phyloP scores from a whole-genome alignment of 2,329 filamentous ascomycete species.

The Tolypocladium guangdongense region DNA sequence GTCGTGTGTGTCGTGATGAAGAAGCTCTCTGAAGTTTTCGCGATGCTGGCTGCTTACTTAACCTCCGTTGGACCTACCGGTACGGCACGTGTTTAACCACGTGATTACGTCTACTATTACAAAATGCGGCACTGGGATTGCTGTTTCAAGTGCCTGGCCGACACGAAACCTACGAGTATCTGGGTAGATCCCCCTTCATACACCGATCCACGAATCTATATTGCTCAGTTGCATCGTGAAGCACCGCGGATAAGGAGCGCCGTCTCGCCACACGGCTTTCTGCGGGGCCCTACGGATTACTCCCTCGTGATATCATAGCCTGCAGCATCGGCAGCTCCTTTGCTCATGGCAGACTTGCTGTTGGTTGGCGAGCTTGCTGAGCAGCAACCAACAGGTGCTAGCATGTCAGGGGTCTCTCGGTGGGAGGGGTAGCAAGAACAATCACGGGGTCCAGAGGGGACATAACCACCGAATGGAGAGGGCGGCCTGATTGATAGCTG shows the following conservation, averaged over 20 bases:
- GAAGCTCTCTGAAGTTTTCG: not conserved
- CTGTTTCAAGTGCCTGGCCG: not conserved
- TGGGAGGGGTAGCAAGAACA: not conserved
- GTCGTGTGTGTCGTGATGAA: not conserved
- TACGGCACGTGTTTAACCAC: not conserved
- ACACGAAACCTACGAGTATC: too few species aligned
- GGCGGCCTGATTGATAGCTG: not conserved
- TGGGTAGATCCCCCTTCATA: not conserved
- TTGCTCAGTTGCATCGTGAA: not conserved
- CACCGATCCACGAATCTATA: not conserved
- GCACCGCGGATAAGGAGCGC: not conserved
- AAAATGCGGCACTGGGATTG: not conserved
- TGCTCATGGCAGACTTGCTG: not conserved
- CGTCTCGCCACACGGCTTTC: not conserved
- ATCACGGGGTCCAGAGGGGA: not conserved
- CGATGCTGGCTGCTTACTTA: not conserved
- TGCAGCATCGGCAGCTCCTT: not conserved
- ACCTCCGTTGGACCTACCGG: not conserved
- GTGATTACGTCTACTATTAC: too few species aligned
- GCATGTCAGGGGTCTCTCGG: not conserved
- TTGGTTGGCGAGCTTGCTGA: not conserved
- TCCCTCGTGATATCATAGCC: not conserved
- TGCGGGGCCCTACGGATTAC: too few species aligned
- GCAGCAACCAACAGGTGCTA: not conserved
- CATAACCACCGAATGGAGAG: not conserved